These are phyloP conservation scores for Lonicera japonica DNA, from an alignment of 129 eudicot genomes.

Conservation along the genomic window DNA sequence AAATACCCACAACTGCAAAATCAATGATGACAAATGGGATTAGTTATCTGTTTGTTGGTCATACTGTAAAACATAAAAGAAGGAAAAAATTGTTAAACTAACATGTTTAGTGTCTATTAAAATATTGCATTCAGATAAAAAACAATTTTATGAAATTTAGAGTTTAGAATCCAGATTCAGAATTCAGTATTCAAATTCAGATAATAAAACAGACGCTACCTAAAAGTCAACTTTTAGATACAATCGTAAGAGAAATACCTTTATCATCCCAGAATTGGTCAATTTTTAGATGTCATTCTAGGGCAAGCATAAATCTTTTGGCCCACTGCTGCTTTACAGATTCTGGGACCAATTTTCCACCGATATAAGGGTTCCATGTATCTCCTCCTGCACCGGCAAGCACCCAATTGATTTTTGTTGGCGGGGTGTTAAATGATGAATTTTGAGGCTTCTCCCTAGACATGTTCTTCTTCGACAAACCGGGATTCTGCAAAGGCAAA, in stretches of 20 bases:
- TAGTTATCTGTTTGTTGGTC: no score
- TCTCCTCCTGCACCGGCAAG: conserved; percentile 51
- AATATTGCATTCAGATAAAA: no score
- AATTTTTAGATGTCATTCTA: conserved; percentile 24
- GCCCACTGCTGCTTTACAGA: conserved; percentile 76
- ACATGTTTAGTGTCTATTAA: no score
- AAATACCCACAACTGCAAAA: no score
- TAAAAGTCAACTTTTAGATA: no score
- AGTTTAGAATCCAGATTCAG: no score
- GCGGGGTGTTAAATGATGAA: conserved; percentile 40
- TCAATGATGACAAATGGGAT: no score
- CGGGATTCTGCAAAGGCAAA: conserved; percentile 36
- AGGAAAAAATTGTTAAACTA: no score
- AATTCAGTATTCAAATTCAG: no score
- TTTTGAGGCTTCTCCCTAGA: conserved; percentile 20
- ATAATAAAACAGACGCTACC: no score
- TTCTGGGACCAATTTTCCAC: conserved; percentile 45
- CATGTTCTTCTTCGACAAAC: conserved; percentile 32
- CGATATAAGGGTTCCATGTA: conserved; percentile 67
- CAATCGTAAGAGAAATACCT: conserved; percentile 18
- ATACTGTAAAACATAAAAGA: no score
- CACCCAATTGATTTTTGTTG: conserved; percentile 73
- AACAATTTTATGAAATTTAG: no score
- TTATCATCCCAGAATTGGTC: conserved; percentile 17
- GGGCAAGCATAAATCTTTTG: conserved; percentile 44